phyloP scores from a whole-genome alignment of 2,329 filamentous ascomycete species.

The Colletotrichum sp. region DNA sequence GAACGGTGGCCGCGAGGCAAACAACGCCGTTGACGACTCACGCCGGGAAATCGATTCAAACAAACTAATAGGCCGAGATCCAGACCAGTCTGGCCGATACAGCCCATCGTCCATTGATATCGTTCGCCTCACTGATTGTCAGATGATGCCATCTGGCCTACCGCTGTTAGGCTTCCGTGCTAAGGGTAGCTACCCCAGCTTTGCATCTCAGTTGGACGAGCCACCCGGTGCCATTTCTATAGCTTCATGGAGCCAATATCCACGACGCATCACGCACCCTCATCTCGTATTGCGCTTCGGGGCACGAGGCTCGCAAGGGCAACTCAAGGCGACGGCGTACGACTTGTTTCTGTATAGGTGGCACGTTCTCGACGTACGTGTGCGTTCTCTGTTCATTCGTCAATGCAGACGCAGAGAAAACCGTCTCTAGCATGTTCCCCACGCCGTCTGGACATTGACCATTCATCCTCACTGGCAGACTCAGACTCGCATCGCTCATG shows the following conservation, averaged over 20 bases:
- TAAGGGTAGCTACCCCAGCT: conserved; percentile 14
- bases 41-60: background rate
- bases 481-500: conserved; percentile 4
- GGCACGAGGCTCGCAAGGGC: background rate
- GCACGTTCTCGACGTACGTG: background rate
- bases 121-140: background rate
- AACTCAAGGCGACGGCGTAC: conserved; percentile 1
- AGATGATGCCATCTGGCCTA: conserved; percentile 2
- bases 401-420: background rate
- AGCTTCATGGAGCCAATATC: background rate
- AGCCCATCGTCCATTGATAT: background rate
- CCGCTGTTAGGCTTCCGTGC: background rate
- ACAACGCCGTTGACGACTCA: background rate
- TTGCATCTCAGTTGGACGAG: background rate
- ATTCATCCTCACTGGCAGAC: background rate
- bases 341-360: background rate
- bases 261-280: background rate
- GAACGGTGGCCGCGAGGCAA: conserved; percentile 2
- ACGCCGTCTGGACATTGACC: background rate
- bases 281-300: background rate
- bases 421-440: background rate
- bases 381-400: background rate
- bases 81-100: background rate
- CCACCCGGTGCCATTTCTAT: background rate
- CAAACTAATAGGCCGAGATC: conserved; percentile 1